phyloP scores from a whole-genome alignment of 805 yeast species.

The Lipomyces mesembrius region DNA sequence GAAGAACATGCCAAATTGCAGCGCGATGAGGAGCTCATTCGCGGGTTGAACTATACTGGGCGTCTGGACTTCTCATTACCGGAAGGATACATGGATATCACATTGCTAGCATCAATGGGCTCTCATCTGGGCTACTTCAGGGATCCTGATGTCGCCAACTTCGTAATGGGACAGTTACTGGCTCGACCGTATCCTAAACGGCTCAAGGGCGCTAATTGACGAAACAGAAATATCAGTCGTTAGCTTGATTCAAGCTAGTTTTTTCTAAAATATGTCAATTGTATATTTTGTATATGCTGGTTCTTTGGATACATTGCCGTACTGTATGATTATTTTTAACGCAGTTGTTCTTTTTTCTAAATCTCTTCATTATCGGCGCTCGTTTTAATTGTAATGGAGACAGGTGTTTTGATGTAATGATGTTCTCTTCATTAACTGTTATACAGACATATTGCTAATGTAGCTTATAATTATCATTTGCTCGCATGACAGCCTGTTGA shows the following conservation, averaged over 20 bases:
- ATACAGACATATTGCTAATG: too few relatives aligned
- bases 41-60: slow-evolving; percentile 66
- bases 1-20: slow-evolving; percentile 24
- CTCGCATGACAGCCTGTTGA: too few relatives aligned
- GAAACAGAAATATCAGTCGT: neutral
- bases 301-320: neutral
- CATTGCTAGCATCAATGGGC: slow-evolving; percentile 75
- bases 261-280: neutral
- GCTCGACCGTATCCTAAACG: slow-evolving; percentile 32
- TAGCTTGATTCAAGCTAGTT: neutral
- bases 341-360: neutral
- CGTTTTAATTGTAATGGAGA: neutral
- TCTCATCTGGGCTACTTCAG: slow-evolving; percentile 91
- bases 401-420: too few relatives aligned
- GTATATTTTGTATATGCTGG: neutral
- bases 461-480: too few relatives aligned
- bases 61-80: slow-evolving; percentile 82
- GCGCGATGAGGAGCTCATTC: slow-evolving; percentile 46
- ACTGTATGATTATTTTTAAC: neutral
- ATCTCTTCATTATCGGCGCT: neutral
- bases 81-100: slow-evolving; percentile 77
- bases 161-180: slow-evolving; percentile 64
- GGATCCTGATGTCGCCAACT: slow-evolving; percentile 81
- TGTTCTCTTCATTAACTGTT: too few relatives aligned
- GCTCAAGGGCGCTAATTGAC: slow-evolving; percentile 36